Base-by-base conservation (phyloP, 257 asterid species). In the Jaltomata sinuosa region DNA sequence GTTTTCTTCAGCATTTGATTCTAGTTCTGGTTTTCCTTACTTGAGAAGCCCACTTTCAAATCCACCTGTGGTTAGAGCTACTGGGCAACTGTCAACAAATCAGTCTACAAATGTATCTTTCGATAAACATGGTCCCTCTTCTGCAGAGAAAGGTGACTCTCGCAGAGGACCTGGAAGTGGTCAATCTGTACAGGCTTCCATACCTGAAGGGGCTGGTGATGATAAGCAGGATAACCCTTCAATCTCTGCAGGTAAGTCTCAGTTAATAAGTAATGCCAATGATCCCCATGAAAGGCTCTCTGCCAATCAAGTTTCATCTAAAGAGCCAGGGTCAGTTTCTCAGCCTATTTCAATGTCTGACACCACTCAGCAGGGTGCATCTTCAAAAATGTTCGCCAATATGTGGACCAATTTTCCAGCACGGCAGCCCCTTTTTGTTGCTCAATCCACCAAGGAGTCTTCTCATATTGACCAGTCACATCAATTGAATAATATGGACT, bases 401-500 rank as follows among this genome's bases (percentile, higher is more conserved):
- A 81, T 71, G 89, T 85, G 94, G 91, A 84, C 90, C 82, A 90
- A 84, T 87, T 89, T 86, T 86, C 89, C 91, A 83, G 84, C 88
- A 80, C 90, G 89, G 78, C 80, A 85, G 83, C 91, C 89, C 80
- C 80, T 55, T 77, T 62, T 84, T 79, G 87, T 86, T 69, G 40
- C 85, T 69, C 93, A 90, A 77, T 86, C 54, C 83, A 87, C 80
- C 81, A 87, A 88, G 84, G 87, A 38, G 59, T 42, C 93, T 42
- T 87, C 92, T 74, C 90, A 84, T 79, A 72, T 68, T 77, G 68
- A 89, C 31, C 89, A 84, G 84, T 61, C 88, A 45, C 71, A 89
- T 87, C 96, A 79, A 85, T 86, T 90, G 59, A 91, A 85, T 84
- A 83, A 87, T 83, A 85, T 87, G 89, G 94, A 90, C 80, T 87